Evolutionary conservation across 371 early-diverging fungal species (phyloP), one percentile per base, ranked within the genome.

Genomic region (Smittium mucronatum): DNA sequence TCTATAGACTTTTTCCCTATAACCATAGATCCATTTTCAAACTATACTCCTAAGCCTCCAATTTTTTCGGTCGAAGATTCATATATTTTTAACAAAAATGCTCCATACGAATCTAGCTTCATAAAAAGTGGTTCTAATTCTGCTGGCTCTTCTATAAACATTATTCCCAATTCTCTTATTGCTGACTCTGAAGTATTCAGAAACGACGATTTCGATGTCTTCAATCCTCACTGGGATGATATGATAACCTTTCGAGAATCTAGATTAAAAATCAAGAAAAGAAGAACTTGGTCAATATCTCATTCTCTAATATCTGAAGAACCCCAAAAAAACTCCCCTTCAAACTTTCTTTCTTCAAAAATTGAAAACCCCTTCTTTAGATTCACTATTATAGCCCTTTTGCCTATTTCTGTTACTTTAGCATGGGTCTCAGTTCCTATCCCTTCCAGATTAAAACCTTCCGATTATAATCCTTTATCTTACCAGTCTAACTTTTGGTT

Each of bases 401-500:
- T 64, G 16, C 34, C 15, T 21, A 25, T 64, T 31, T 33, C 25
- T 31, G 5, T 64, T 31, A 36, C 15, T 21, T 36, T 80, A 34
- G 65, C 59, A n/a, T 80, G 80, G 80, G 75, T 75, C 71, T 67
- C 80, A 1, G 76, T 80, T 65, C 80, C 80, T 34, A 69, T 80
- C 31, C 68, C 57, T 11, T 73, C 74, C 0, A 73, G 73, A 57
- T 34, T 35, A 0, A 70, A 69, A 25, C 30, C 31, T 29, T 21
- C n/a, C 2, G 57, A 30, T 15, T 58, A 64, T n/a, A 68, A 64
- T 2, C 47, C 8, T 1, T 25, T 8, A 34, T 57, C 35, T 36
- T 71, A 71, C 69, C 70, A 80, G 63, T 82, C 88, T 72, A 86
- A 88, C 73, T 89, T 88, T 76, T 88, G 87, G 87, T 86, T 82